Evolutionary conservation across 1,139 yeast species (phyloP), one percentile per base, ranked within the genome.

Genomic region (Hyphopichia buzzinii): DNA sequence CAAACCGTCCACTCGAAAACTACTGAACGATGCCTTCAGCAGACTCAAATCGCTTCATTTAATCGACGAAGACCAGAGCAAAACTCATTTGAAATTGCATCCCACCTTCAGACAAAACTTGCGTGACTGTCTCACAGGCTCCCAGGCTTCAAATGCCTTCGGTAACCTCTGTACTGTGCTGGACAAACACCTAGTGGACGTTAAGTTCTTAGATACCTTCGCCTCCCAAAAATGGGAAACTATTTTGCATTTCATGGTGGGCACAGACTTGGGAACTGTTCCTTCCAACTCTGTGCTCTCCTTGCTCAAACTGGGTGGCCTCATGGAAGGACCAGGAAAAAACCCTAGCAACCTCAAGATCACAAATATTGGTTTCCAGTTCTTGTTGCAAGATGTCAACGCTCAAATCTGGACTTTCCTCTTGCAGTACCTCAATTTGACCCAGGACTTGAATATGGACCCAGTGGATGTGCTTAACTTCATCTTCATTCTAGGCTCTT

Each of bases 231-330:
- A 85, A 53, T 92, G 98, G 98, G 98, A 94, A 57, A 80, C 88
- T 4, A 92, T 94, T 48, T 69, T 94, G 49, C 98, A 94, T 68
- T 92, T 84, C 62, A 92, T 92, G 97, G 98, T 92, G 31, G 97
- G 97, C 3, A 87, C 96, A 0, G 84, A 84, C 39, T 64, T 81
- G 33, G 66, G 79, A 15, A 67, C 69, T 8, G 66, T 75, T 2
- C 95, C 96, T 4, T 80, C 87, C 25, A 70, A 72, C 17, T 84
- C 86, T 15, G 92, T 84, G 1, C 60, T 84, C 30, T 74, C 79
- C 25, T 61, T 84, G 16, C 60, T 84, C 33, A 73, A 75, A 44
- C 88, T 82, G 64, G 85, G 96, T 39, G 92, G 90, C 2, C 67
- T 92, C 36, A 89, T 92, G 96, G 95, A 85, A 50, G 74, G 76